These are phyloP conservation scores for Neurospora sp. DNA, from an alignment of 495 filamentous ascomycete genomes.

Conservation along the genomic window DNA sequence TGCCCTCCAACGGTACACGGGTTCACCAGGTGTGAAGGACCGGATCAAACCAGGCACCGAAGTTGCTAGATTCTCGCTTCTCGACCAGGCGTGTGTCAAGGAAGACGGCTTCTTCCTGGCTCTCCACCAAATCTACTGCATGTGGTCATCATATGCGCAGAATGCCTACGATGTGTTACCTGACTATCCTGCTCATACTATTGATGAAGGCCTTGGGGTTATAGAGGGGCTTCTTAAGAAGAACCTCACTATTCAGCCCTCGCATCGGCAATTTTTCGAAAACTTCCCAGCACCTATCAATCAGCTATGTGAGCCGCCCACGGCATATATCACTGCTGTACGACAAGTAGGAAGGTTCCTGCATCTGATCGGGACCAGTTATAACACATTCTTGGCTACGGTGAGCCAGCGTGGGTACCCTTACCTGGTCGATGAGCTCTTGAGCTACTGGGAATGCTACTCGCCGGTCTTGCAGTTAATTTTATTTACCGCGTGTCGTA, in stretches of 20 bases:
- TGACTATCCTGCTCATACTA: not conserved
- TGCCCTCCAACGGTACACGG: not conserved
- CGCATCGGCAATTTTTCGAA: slow-evolving; percentile 42
- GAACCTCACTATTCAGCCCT: slow-evolving; percentile 24
- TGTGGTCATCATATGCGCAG: slow-evolving; percentile 26
- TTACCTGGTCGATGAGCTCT: slow-evolving; percentile 51
- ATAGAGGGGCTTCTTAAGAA: slow-evolving; percentile 30
- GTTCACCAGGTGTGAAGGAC: not conserved
- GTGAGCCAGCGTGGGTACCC: slow-evolving; percentile 33
- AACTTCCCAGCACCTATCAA: slow-evolving; percentile 37
- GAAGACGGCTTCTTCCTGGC: slow-evolving; percentile 54
- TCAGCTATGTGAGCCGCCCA: slow-evolving; percentile 11
- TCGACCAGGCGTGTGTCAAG: slow-evolving; percentile 44
- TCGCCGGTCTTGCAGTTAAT: slow-evolving; percentile 50
- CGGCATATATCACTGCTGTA: slow-evolving; percentile 6
- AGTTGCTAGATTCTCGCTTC: slow-evolving; percentile 42
- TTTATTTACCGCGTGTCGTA: slow-evolving; percentile 47
- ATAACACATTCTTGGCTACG: not conserved
- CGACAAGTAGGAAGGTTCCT: slow-evolving; percentile 25
- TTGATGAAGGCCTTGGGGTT: slow-evolving; percentile 29
- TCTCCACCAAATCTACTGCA: slow-evolving; percentile 60
- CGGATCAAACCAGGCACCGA: slow-evolving; percentile 21
- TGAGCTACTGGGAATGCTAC: slow-evolving; percentile 34
- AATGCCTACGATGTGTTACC: slow-evolving; percentile 2
- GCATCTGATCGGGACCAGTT: slow-evolving; percentile 23